Percentiles rank a stretch among this genome's conserved stretches.
phyloP scores from a whole-genome alignment of 1,139 yeast genomes.

The Zygosaccharomyces sapae region DNA sequence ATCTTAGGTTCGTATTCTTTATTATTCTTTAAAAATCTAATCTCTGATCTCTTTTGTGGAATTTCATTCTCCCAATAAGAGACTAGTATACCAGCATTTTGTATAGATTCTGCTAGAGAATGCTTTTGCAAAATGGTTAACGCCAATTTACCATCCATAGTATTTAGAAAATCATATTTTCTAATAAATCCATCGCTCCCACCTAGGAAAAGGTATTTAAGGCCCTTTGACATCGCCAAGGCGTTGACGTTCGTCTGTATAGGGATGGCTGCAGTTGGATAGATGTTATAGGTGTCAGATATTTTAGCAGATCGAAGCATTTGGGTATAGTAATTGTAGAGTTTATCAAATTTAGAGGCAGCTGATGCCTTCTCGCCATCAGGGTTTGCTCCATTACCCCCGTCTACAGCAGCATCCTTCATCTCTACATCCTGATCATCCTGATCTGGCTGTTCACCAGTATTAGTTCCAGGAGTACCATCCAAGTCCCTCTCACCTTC shows the following conservation, averaged over 20 bases:
- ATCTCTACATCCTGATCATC: conserved; percentile 7
- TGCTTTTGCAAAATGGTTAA: conserved; percentile 90
- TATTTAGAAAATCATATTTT: conserved; percentile 78
- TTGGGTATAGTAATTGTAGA: conserved; percentile 39
- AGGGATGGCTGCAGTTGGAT: conserved; percentile 71
- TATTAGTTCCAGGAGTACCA: background rate
- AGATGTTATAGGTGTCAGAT: conserved; percentile 52
- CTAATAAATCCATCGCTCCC: conserved; percentile 95
- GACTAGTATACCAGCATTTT: conserved; percentile 77
- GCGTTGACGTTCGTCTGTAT: conserved; percentile 69
- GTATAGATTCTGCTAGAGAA: conserved; percentile 77
- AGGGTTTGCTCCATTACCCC: conserved; percentile 2
- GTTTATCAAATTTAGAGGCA: conserved; percentile 28
- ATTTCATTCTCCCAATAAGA: conserved; percentile 97
- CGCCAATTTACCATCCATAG: conserved; percentile 86
- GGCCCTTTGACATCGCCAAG: conserved; percentile 73
- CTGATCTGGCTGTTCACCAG: background rate
- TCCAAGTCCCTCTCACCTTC: background rate
- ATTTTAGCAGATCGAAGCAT: conserved; percentile 43
- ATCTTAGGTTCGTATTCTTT: conserved; percentile 60
- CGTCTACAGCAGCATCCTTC: conserved; percentile 14
- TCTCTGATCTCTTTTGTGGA: conserved; percentile 53
- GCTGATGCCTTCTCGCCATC: conserved; percentile 7
- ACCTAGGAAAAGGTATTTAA: conserved; percentile 87
- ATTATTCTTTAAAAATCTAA: conserved; percentile 36